These are phyloP conservation scores for Leishmania guyanensis DNA, from an alignment of 208 protist genomes.

Conservation along the genomic window DNA sequence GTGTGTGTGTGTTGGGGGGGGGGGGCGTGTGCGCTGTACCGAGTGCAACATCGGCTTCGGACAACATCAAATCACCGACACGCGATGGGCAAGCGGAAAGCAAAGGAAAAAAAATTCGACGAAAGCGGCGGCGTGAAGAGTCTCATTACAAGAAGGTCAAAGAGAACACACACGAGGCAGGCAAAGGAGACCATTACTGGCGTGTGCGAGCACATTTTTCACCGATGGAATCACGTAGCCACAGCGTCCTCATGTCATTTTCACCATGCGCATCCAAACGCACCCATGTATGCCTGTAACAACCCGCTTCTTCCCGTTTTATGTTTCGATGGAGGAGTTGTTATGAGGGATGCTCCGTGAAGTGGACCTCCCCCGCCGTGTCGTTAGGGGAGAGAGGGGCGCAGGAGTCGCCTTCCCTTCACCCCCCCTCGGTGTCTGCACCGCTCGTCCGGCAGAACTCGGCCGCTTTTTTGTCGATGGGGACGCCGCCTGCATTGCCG, in stretches of 20 bases:
- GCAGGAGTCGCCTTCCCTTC: neutral
- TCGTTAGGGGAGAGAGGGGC: neutral
- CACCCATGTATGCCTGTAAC: neutral
- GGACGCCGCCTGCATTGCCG: slow-evolving; percentile 29
- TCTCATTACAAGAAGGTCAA: neutral
- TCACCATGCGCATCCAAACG: neutral
- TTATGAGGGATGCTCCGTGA: neutral
- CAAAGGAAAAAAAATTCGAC: neutral
- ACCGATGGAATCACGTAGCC: neutral
- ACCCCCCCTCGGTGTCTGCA: neutral
- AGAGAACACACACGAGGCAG: neutral
- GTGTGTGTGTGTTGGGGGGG: too few relatives aligned
- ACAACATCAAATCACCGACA: neutral
- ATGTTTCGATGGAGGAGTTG: slow-evolving; percentile 24
- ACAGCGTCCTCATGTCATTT: neutral
- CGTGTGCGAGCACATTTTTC: neutral
- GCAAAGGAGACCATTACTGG: neutral
- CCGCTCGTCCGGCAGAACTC: neutral
- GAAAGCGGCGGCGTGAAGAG: neutral
- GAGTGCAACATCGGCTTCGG: neutral
- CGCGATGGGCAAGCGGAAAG: neutral
- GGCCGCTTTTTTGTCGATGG: neutral
- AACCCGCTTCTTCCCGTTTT: neutral
- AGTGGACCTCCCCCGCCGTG: too few relatives aligned
- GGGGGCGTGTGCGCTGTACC: too few relatives aligned